Evolutionary conservation across 306 rosid genomes (phyloP).

Genomic region (Carpinus viminea): DNA sequence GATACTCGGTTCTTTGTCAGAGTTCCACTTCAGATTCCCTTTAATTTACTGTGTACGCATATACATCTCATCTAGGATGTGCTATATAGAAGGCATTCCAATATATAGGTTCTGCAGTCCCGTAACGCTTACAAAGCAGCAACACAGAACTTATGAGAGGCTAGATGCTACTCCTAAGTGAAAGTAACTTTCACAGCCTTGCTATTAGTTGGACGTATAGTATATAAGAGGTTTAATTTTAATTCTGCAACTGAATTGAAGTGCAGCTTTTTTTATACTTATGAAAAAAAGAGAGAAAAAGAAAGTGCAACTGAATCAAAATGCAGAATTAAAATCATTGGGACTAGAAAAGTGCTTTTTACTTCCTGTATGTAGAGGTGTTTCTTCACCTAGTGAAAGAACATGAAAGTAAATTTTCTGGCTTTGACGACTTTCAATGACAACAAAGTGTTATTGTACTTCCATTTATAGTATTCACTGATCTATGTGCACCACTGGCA

Average conservation of each 20-base stretch:
- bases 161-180: not conserved
- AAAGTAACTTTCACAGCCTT: not conserved
- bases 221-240: not conserved
- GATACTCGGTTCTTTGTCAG: slow-evolving; percentile 1
- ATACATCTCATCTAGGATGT: not conserved
- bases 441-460: not conserved
- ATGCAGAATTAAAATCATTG: not conserved
- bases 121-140: not conserved
- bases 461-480: not conserved
- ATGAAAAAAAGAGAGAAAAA: not conserved
- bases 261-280: not conserved
- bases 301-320: too few relatives aligned
- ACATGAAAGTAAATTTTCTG: not conserved
- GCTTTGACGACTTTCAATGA: not conserved
- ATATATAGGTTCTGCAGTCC: not conserved
- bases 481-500: not conserved
- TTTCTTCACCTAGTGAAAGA: not conserved
- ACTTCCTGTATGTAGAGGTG: not conserved
- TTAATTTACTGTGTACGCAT: not conserved
- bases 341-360: not conserved
- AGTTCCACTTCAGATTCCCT: not conserved
- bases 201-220: not conserved
- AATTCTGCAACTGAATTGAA: too few relatives aligned
- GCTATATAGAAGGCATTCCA: not conserved
- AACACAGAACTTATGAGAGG: not conserved